phyloP scores from a whole-genome alignment of 352 stramenopile genomes.

The Pythium myriotylum region DNA sequence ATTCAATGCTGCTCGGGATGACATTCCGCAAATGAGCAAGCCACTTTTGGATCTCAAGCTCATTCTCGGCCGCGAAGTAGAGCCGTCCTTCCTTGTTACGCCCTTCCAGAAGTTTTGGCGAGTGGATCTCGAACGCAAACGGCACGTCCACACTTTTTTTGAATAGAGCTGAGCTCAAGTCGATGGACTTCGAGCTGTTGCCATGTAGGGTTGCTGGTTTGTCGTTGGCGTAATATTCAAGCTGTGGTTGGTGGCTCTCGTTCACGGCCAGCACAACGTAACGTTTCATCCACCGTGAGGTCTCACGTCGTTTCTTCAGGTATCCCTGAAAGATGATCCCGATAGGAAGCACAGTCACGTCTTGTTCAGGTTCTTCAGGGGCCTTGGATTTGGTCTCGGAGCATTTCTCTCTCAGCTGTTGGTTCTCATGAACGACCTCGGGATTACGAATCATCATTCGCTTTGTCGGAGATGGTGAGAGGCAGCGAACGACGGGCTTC shows the following conservation, averaged over 20 bases:
- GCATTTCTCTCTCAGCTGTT: constrained; percentile 2
- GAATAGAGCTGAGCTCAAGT: constrained; percentile 65
- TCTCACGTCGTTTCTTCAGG: constrained; percentile 78
- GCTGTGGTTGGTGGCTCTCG: constrained; percentile 38
- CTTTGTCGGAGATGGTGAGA: not conserved
- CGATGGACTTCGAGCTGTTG: constrained; percentile 55
- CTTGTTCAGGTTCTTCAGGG: constrained; percentile 25
- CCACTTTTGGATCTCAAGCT: constrained; percentile 91
- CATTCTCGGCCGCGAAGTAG: constrained; percentile 83
- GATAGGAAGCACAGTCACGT: not conserved
- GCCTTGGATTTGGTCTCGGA: constrained; percentile 12
- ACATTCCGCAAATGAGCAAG: constrained; percentile 80
- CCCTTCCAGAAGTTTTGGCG: constrained; percentile 76
- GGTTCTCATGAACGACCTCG: constrained; percentile 2
- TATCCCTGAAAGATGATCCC: constrained; percentile 36
- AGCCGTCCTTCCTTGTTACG: constrained; percentile 88
- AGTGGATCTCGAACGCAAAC: constrained; percentile 90
- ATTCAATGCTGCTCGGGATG: constrained; percentile 73
- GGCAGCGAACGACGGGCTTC: not conserved
- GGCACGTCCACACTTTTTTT: constrained; percentile 82
- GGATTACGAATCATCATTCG: not conserved
- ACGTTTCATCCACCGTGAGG: constrained; percentile 79
- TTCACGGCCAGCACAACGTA: constrained; percentile 67
- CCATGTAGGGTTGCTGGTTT: constrained; percentile 41
- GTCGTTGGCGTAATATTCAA: constrained; percentile 74